phyloP scores from a whole-genome alignment of 2,329 filamentous ascomycete genomes.

The Hymenoscyphus scutula region DNA sequence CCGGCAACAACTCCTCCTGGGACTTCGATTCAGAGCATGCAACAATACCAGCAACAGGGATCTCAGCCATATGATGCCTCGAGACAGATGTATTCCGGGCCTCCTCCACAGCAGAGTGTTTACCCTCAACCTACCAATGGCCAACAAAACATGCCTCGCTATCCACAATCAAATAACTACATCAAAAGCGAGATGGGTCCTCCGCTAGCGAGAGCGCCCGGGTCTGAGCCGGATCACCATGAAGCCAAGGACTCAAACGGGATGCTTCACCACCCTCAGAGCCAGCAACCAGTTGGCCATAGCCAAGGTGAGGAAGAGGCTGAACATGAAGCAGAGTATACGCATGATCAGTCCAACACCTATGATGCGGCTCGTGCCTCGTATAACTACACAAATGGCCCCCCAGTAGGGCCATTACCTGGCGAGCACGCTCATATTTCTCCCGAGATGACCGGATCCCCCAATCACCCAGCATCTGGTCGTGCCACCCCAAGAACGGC shows the following conservation, averaged over 20 bases:
- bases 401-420: constrained; percentile 63
- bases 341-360: constrained; percentile 69
- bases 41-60: constrained; percentile 65
- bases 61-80: constrained; percentile 72
- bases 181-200: constrained; percentile 88
- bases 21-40: constrained; percentile 72
- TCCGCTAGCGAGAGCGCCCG: constrained; percentile 61
- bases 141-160: constrained; percentile 67
- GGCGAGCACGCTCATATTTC: constrained; percentile 75
- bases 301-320: constrained; percentile 61
- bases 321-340: constrained; percentile 82
- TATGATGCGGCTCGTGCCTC: constrained; percentile 71
- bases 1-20: constrained; percentile 88
- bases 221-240: constrained; percentile 56
- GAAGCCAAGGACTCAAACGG: constrained; percentile 66
- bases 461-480: constrained; percentile 76
- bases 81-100: constrained; percentile 73
- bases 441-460: constrained; percentile 79
- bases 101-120: constrained; percentile 63
- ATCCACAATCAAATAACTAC: constrained; percentile 59
- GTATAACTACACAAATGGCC: constrained; percentile 72
- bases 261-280: constrained; percentile 58
- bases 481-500: constrained; percentile 83
- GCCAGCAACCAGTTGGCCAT: constrained; percentile 54
- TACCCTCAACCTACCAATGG: constrained; percentile 63